phyloP scores from a whole-genome alignment of 2,329 filamentous ascomycete species.

The Rutstroemia sp. region DNA sequence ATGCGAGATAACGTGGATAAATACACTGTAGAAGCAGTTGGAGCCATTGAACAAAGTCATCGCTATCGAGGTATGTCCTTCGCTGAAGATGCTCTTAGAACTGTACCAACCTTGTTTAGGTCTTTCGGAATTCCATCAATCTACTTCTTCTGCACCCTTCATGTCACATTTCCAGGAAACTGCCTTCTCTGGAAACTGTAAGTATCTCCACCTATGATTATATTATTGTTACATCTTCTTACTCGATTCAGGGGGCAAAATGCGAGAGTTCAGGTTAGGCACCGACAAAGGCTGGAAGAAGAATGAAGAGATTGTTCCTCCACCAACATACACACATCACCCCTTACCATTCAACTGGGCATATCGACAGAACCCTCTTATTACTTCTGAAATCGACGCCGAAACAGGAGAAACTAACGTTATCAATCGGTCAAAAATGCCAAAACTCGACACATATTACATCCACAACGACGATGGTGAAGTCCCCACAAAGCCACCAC shows the following conservation, averaged over 20 bases:
- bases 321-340: conserved; percentile 69
- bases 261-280: conserved; percentile 61
- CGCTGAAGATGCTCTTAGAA: conserved; percentile 5
- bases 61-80: conserved; percentile 60
- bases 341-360: conserved; percentile 69
- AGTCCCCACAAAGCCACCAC: conserved; percentile 14
- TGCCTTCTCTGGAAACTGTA: conserved; percentile 65
- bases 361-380: conserved; percentile 78
- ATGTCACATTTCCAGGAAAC: conserved; percentile 64
- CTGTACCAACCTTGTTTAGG: conserved; percentile 32
- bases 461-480: conserved; percentile 16
- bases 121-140: conserved; percentile 81
- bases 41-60: conserved; percentile 71
- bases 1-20: conserved; percentile 62
- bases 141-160: conserved; percentile 60
- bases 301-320: conserved; percentile 67
- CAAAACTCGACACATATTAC: conserved; percentile 18
- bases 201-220: conserved; percentile 13
- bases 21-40: conserved; percentile 64
- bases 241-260: conserved; percentile 39
- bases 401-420: conserved; percentile 27
- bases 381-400: conserved; percentile 34
- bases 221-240: conserved; percentile 8
- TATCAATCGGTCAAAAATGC: conserved; percentile 20
- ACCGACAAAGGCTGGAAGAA: conserved; percentile 50